phyloP scores from a whole-genome alignment of 192 early-diverging fungal genomes.

The Coemansia sp. region DNA sequence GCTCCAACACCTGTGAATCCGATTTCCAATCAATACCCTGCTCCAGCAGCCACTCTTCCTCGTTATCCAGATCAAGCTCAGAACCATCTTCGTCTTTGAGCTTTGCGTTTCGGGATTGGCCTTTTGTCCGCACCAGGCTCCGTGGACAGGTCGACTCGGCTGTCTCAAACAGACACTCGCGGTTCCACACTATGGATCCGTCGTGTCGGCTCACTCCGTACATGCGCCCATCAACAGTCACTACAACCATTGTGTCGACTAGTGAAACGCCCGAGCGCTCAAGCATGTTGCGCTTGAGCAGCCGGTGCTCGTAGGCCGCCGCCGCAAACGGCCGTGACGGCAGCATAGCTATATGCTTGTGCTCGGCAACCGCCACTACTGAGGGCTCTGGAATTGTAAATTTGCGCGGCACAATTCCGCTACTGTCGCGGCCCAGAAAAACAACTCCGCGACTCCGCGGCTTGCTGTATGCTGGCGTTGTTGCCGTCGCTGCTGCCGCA shows the following conservation, averaged over 20 bases:
- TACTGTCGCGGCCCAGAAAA: slow-evolving; percentile 28
- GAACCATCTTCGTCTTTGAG: not conserved
- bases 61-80: slow-evolving; percentile 19
- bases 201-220: slow-evolving; percentile 45
- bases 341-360: slow-evolving; percentile 43
- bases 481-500: slow-evolving; percentile 9
- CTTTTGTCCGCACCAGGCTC: slow-evolving; percentile 43
- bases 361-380: slow-evolving; percentile 44
- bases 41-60: slow-evolving; percentile 54
- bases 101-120: not conserved
- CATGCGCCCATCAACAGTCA: slow-evolving; percentile 48
- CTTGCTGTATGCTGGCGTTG: not conserved
- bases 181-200: slow-evolving; percentile 49
- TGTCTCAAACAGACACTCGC: slow-evolving; percentile 24
- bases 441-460: slow-evolving; percentile 5
- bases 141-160: slow-evolving; percentile 13
- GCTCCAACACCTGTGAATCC: slow-evolving; percentile 37
- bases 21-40: slow-evolving; percentile 55
- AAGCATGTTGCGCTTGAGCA: slow-evolving; percentile 37
- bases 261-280: slow-evolving; percentile 34
- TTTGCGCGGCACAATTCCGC: slow-evolving; percentile 46
- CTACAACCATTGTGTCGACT: slow-evolving; percentile 45
- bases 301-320: slow-evolving; percentile 26
- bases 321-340: slow-evolving; percentile 35
- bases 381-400: slow-evolving; percentile 51